Base-by-base conservation (phyloP, 352 stramenopile genomes). In the Phytophthora sojae region DNA sequence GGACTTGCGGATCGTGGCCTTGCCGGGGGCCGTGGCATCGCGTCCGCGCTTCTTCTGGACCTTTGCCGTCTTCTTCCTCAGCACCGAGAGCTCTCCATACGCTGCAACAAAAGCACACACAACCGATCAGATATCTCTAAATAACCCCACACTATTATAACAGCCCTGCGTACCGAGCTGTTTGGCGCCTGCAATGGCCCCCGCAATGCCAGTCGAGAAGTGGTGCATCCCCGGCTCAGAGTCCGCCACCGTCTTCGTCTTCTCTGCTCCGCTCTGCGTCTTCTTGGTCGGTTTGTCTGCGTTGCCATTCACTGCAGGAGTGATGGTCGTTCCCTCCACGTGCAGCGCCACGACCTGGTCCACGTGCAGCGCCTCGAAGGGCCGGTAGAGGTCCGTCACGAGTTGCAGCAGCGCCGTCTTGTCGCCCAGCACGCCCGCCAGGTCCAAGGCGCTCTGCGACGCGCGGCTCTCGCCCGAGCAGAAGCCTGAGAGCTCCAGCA, bases 311-410 rank as follows among this genome's bases (percentile, higher is more conserved):
- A 7, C 21, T 1, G 45, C 61, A 19, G 19, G 61, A 67, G 59
- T 54, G 58, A 52, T 50, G 52, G 54, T 58, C 25, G 17, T 14
- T 12, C 14, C 32, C 59, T 77, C 61, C 25, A 74, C 65, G 49
- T 84, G 77, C 32, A 89, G 52, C 17, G 81, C 85, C n/a, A 89
- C 35, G 47, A 89, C 61, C 50, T 82, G 69, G 59, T 89, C 79
- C 53, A 92, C 67, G 11, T 75, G 68, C 37, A 77, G 56, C 30
- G 76, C 49, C 57, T 72, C 67, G 29, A 92, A 89, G 7, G 82
- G 81, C 12, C 61, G 50, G 12, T 77, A 76, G 1, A 92, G 68
- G 47, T 88, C 84, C 9, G 49, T 19, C 0, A 81, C 59, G 14
- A 92, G 58, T 32, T 80, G 70, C 9, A 69, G 69, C 9, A 91